Evolutionary conservation across 805 yeast genomes (phyloP).

Genomic region (Zygotorulaspora florentina): DNA sequence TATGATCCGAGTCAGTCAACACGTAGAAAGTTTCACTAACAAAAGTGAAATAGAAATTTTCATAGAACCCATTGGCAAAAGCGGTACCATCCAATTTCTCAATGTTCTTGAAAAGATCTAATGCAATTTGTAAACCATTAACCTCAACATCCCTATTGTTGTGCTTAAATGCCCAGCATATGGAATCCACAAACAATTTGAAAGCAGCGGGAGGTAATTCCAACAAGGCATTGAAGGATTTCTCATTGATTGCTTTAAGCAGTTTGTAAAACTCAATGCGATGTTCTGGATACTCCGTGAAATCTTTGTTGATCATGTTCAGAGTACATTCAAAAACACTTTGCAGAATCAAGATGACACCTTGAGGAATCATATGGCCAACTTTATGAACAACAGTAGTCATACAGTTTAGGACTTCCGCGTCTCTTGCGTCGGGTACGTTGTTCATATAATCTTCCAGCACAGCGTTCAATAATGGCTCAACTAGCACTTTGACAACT

Average conservation of each 20-base stretch:
- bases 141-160: constrained; percentile 96
- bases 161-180: constrained; percentile 97
- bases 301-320: constrained; percentile 92
- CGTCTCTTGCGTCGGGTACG: constrained; percentile 96
- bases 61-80: constrained; percentile 81
- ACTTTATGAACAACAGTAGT: constrained; percentile 84
- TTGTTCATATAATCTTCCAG: constrained; percentile 83
- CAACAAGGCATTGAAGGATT: constrained; percentile 79
- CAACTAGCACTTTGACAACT: constrained; percentile 75
- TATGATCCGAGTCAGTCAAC: constrained; percentile 94
- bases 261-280: constrained; percentile 93
- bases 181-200: constrained; percentile 86
- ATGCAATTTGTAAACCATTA: constrained; percentile 77
- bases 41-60: constrained; percentile 82
- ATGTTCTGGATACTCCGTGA: constrained; percentile 96
- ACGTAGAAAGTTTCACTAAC: constrained; percentile 90
- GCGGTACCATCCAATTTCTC: constrained; percentile 64
- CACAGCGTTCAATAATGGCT: constrained; percentile 78
- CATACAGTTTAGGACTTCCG: constrained; percentile 94
- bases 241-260: constrained; percentile 78
- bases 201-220: constrained; percentile 90
- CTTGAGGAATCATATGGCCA: constrained; percentile 83
- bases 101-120: constrained; percentile 80
- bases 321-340: constrained; percentile 92
- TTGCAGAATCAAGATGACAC: constrained; percentile 80